Base-by-base conservation (phyloP, 192 early-diverging fungal genomes). In the Helicostylum pulchrum region DNA sequence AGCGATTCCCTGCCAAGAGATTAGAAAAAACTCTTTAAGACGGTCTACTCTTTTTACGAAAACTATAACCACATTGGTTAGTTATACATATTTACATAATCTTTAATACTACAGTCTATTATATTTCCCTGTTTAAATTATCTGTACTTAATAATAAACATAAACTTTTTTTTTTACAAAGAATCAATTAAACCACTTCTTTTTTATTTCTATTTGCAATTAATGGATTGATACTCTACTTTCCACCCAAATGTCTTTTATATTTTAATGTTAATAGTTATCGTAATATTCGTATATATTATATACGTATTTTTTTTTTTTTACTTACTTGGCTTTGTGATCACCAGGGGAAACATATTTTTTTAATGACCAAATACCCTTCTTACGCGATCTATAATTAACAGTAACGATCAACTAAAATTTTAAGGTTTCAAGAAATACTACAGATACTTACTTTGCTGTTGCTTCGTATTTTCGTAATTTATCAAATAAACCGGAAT, bases 361-460 rank as follows among this genome's bases (percentile, higher is more conserved):
- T 60, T 75, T 71, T 10, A 68, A 64, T 5, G 75, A 80, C 83
- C 83, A 85, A 20, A 80, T 80, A 14, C 78, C 78, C 23, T 73
- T 71, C 68, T 70, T 67, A 8, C 49, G 60, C 4, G 47, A 43
- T 62, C 76, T 77, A 71, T 12, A 21, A 7, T n/a, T 26, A 21
- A 4, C 2, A 3, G 49, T 49, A 31, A 0, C 4, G 49, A 21
- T 39, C 30, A 52, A 11, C 20, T 43, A 45, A 5, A 62, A 0
- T 17, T 63, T 4, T 21, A 19, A 23, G 3, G 15, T 32, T 17
- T 15, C 31, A 4, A 32, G 21, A 15, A 12, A 7, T 11, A 19
- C 8, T n/a, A n/a, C n/a, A n/a, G n/a, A n/a, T n/a, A 30, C 73
- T 74, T 77, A 83, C 86, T 74, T 83, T 68, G 87, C 87, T 47